Evolutionary conservation across 257 asterid genomes (phyloP).

Genomic region (Verbena officinalis): DNA sequence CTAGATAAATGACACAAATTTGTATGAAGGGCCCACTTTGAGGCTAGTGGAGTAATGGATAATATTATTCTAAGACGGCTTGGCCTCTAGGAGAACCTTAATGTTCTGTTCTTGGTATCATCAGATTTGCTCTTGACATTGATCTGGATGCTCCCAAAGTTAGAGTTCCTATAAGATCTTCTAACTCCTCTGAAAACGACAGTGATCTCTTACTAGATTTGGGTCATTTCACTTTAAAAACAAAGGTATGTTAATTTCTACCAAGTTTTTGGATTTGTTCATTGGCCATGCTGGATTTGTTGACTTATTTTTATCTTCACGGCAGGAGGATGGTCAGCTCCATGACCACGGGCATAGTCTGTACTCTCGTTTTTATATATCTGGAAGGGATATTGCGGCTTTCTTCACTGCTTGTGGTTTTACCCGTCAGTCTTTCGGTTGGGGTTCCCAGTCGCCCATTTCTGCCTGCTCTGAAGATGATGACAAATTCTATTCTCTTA

Average conservation of each 20-base stretch:
- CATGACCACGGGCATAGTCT: conserved; percentile 67
- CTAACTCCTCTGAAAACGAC: conserved; percentile 52
- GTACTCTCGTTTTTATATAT: conserved; percentile 85
- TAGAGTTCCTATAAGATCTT: conserved; percentile 77
- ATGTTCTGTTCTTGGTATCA: conserved; percentile 25
- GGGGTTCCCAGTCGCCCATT: conserved; percentile 54
- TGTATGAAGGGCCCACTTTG: not conserved
- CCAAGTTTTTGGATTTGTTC: conserved; percentile 21
- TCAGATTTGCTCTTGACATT: conserved; percentile 96
- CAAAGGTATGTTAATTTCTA: conserved; percentile 59
- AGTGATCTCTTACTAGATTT: conserved; percentile 88
- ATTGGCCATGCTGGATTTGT: conserved; percentile 14
- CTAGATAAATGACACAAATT: conserved; percentile 1
- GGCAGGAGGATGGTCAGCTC: conserved; percentile 67
- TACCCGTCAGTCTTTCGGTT: conserved; percentile 48
- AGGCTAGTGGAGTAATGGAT: conserved; percentile 8
- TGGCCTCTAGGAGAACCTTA: conserved; percentile 28
- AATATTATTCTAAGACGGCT: conserved; percentile 17
- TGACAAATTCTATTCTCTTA: conserved; percentile 61
- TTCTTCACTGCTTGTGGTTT: conserved; percentile 73
- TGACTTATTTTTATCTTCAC: conserved; percentile 29
- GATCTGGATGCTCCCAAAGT: conserved; percentile 99
- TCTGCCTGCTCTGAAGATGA: conserved; percentile 59
- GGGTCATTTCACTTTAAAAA: conserved; percentile 90
- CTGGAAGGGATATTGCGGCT: conserved; percentile 97